Percentiles rank a stretch among this genome's conserved stretches.
These are phyloP conservation scores for Pseudohyphozyma bogoriensis DNA, from an alignment of 768 basidiomycete genomes.

Conservation along the genomic window DNA sequence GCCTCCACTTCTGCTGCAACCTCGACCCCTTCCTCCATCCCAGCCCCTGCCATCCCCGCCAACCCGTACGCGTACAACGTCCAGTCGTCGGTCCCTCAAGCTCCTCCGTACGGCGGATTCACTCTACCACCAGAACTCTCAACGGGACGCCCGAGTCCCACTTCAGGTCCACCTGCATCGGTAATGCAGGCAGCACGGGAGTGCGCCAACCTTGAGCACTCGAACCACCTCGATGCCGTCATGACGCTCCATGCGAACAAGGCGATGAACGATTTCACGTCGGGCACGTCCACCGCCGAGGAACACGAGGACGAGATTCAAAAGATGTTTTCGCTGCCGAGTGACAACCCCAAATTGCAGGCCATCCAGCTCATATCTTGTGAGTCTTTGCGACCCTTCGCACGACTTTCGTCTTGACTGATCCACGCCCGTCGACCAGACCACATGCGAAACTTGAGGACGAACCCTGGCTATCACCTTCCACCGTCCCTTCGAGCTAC, in stretches of 20 bases:
- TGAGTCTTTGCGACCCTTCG: neutral
- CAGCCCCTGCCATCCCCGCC: too few relatives aligned
- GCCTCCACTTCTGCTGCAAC: neutral
- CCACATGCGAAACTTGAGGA: constrained; percentile 63
- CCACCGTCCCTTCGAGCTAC: constrained; percentile 81
- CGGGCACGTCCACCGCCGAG: neutral
- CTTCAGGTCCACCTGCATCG: too few relatives aligned
- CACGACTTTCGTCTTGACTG: neutral
- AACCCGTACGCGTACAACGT: neutral
- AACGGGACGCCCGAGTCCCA: too few relatives aligned
- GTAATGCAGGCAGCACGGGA: too few relatives aligned
- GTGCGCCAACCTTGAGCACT: too few relatives aligned
- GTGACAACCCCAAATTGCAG: constrained; percentile 12
- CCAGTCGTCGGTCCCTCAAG: neutral
- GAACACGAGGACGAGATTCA: neutral
- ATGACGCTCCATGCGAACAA: too few relatives aligned
- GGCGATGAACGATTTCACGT: too few relatives aligned
- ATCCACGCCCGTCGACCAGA: constrained; percentile 44
- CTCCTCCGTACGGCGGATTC: neutral
- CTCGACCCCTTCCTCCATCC: neutral
- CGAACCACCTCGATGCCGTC: too few relatives aligned
- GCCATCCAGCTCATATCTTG: constrained; percentile 39
- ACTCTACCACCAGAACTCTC: neutral
- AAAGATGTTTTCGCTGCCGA: neutral
- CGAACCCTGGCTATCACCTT: constrained; percentile 71